phyloP scores from a whole-genome alignment of 805 yeast genomes.

The Myxozyma kluyveri region DNA sequence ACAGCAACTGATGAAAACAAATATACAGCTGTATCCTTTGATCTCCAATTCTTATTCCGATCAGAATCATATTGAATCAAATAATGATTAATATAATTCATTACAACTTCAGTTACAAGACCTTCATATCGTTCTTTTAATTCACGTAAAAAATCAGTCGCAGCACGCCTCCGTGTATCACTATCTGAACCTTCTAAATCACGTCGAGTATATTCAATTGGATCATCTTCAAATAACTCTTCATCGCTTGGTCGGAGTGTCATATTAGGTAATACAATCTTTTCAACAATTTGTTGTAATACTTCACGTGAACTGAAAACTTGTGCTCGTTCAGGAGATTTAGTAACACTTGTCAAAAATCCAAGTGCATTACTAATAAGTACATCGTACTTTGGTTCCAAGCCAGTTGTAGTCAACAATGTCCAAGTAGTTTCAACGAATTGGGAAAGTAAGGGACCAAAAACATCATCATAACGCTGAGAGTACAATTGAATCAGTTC shows the following conservation, averaged over 20 bases:
- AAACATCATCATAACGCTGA: constrained; percentile 87
- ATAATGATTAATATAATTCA: constrained; percentile 67
- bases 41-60: constrained; percentile 64
- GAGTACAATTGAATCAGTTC: constrained; percentile 84
- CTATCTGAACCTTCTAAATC: constrained; percentile 94
- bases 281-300: constrained; percentile 72
- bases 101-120: constrained; percentile 68
- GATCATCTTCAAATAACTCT: constrained; percentile 95
- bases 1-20: constrained; percentile 87
- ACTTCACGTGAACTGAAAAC: constrained; percentile 59
- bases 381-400: constrained; percentile 77
- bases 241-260: constrained; percentile 80
- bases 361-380: constrained; percentile 76
- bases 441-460: constrained; percentile 68
- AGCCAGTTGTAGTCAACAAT: constrained; percentile 61
- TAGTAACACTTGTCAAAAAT: constrained; percentile 78
- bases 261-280: constrained; percentile 85
- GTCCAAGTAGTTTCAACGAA: constrained; percentile 85
- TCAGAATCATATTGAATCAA: constrained; percentile 50
- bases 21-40: constrained; percentile 82
- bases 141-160: constrained; percentile 89
- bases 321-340: constrained; percentile 60
- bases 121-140: constrained; percentile 75
- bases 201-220: constrained; percentile 84
- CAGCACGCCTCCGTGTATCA: constrained; percentile 86